Base-by-base conservation (phyloP, 257 asterid species). In the Solanum lycopersicoides region DNA sequence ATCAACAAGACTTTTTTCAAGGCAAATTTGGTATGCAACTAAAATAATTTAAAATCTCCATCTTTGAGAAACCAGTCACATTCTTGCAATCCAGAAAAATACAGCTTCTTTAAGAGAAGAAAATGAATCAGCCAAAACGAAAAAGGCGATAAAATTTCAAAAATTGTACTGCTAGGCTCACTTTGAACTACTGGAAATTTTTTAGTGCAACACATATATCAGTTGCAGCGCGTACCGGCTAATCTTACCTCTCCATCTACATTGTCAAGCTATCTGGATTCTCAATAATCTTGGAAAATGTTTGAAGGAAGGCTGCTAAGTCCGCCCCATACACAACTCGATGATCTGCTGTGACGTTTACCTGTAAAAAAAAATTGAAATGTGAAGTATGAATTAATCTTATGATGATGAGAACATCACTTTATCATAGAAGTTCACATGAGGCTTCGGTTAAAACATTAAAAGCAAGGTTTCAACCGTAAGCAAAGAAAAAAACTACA, bases 341-440 rank as follows among this genome's bases (percentile, higher is more conserved):
- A 87, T 96, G 98, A 89, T 96, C 98, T 18, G 98, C 98, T 3
- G 98, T 96, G 42, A 93, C 94, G 75, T 93, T 94, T 89, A 95
- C 98, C 98, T 94, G 94, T 71, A 87, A n/a, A n/a, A n/a, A n/a
- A n/a, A n/a, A n/a, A n/a, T n/a, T n/a, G n/a, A 39, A 75, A 39
- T 41, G 59, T 76, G 83, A 76, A 41, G 35, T 12, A 7, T 41
- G 37, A 76, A n/a, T 73, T 76, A 5, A 7, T 12, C 83, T 12
- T 41, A 41, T 41, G 59, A 76, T n/a, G 59, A 23, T 76, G 56
- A n/a, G 7, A 21, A 41, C 34, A 23, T 23, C 34, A 41, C 35
- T 75, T 23, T 6, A 75, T 75, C n/a, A 75, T 3, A 2, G 12
- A 74, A 39, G 23, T 9, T 37, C 50, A 74, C 42, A 21, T 16